Evolutionary conservation across 371 early-diverging fungal species (phyloP), one percentile per base, ranked within the genome.

Genomic region (Mortierella sp.): DNA sequence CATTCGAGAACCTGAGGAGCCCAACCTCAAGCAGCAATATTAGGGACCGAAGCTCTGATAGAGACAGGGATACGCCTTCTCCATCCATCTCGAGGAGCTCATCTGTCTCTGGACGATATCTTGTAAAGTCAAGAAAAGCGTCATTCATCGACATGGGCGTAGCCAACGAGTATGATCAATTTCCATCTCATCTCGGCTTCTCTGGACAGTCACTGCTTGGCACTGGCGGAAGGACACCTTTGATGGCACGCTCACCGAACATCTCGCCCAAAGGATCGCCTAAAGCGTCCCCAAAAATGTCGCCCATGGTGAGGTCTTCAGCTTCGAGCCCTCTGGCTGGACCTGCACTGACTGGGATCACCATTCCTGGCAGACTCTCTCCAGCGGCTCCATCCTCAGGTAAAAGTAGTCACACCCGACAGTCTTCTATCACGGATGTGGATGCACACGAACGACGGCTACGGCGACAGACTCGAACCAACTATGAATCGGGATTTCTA

Each of bases 251-350:
- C 10, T 79, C 72, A 10, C 72, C 72, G 46, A 68, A 79, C 46
- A 72, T 71, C 34, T 79, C 79, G 9, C 72, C 79, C 0, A 64
- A 54, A 19, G 64, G 69, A 14, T 79, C 79, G 2, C 72, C 72
- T 3, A 79, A 67, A 52, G 68, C 43, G 13, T 72, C 79, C 7
- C 72, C 72, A 41, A 72, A 71, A 54, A 72, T 72, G n/a, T 58
- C 59, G 21, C 72, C 79, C 19, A 68, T 67, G 59, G 55, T 79
- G 24, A 53, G 72, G 12, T 70, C 78, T 0, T 76, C 78, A 12
- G 78, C 67, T 4, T 76, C 78, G 16, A 76, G 78, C 57, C 78
- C 78, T 12, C 42, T 76, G 34, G 78, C 78, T 6, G 78, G 78
- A 28, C 78, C 78, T 10, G 78, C 71, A 1, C 55, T 76, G 7